Evolutionary conservation across 345 rosid genomes (phyloP), one percentile per base, ranked within the genome.

Genomic region (Rubroshorea leprosula): DNA sequence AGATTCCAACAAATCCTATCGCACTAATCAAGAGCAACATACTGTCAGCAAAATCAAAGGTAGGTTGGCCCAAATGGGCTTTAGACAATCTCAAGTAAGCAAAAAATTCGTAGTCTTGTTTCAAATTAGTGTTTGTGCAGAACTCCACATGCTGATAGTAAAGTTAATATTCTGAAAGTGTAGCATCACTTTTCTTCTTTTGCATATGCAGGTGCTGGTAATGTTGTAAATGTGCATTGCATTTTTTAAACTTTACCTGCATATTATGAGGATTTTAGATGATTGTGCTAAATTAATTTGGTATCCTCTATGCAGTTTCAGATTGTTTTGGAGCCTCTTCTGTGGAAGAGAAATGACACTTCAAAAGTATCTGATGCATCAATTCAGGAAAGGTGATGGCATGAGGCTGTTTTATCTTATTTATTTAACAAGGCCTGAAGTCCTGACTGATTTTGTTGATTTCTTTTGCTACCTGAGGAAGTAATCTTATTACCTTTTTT

Each of bases 21-120:
- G 78, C 76, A 2, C 52, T 89, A 56, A 41, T 86, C 68, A 77
- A 63, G 59, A 89, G 93, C 72, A 76, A 72, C 69, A 58, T 86
- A 62, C 93, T 92, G 51, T 86, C 95, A 67, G 68, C 95, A 35
- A 75, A 77, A 65, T 74, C 96, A 41, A 92, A 92, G 98, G 98
- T 92, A 71, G 23, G 74, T 71, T 47, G 66, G 56, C 66, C 57
- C 18, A 44, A 39, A 64, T 12, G 23, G 15, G 31, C 49, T 58
- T 27, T 16, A 11, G 1, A 15, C 25, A 13, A 44, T 9, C 47
- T 9, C 4, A 44, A 10, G 47, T 44, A 44, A 35, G 12, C 9
- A 35, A 35, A 27, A n/a, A n/a, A n/a, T n/a, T n/a, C n/a, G n/a
- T n/a, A n/a, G n/a, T n/a, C n/a, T n/a, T n/a, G n/a, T n/a, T n/a